These are phyloP conservation scores for Melanogaster broomeanus DNA, from an alignment of 768 basidiomycete species.

Conservation along the genomic window DNA sequence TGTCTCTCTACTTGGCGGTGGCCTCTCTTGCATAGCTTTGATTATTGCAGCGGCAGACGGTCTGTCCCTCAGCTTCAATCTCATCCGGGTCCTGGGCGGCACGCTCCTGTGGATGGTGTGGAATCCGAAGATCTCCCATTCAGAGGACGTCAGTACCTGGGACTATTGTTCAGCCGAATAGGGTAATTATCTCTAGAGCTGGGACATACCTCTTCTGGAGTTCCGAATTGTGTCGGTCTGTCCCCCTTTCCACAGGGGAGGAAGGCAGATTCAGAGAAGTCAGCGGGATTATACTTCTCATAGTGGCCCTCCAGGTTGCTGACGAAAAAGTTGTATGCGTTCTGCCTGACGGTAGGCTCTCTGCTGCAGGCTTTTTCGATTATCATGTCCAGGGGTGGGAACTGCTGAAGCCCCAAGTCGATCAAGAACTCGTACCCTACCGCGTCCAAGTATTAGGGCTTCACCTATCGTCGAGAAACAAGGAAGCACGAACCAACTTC, in stretches of 20 bases:
- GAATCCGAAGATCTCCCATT: slow-evolving; percentile 74
- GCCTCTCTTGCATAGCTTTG: slow-evolving; percentile 49
- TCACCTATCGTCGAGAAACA: background rate
- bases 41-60: slow-evolving; percentile 62
- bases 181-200: background rate
- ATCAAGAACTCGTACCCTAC: slow-evolving; percentile 56
- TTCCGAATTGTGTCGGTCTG: slow-evolving; percentile 50
- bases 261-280: slow-evolving; percentile 61
- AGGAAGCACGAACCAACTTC: background rate
- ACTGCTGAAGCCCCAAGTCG: slow-evolving; percentile 59
- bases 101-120: slow-evolving; percentile 54
- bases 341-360: slow-evolving; percentile 45
- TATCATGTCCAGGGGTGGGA: slow-evolving; percentile 64
- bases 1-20: slow-evolving; percentile 48
- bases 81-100: slow-evolving; percentile 46
- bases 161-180: background rate
- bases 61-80: slow-evolving; percentile 65
- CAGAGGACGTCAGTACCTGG: slow-evolving; percentile 65
- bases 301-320: slow-evolving; percentile 65
- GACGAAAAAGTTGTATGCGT: slow-evolving; percentile 78
- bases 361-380: slow-evolving; percentile 53
- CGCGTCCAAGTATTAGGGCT: background rate
- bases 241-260: slow-evolving; percentile 63
- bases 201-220: slow-evolving; percentile 59
- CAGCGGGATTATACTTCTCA: slow-evolving; percentile 47